These are phyloP conservation scores for bread wheat (Triticum aestivum) DNA, from an alignment of 176 grass and related monocot species.

Conservation along the genomic window DNA sequence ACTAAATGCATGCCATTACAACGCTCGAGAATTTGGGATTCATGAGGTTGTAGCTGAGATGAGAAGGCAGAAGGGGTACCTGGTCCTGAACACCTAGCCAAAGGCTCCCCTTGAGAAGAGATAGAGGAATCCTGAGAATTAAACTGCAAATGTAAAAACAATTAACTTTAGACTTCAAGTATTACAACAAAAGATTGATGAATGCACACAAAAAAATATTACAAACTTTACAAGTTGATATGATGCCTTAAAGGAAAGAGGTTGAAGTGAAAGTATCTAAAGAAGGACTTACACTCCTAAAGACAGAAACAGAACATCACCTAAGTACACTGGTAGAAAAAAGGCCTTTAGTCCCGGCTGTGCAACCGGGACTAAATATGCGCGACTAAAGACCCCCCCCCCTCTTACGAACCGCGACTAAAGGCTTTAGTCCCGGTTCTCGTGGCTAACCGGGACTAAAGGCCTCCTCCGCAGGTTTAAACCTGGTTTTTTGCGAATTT, in stretches of 20 bases:
- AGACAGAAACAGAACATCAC: not conserved
- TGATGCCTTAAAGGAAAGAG: constrained; percentile 8
- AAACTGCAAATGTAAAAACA: constrained; percentile 45
- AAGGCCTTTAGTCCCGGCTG: too few species aligned
- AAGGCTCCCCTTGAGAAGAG: constrained; percentile 55
- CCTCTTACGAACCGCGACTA: too few species aligned
- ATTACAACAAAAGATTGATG: not conserved
- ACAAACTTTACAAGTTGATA: not conserved
- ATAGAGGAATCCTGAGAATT: constrained; percentile 69
- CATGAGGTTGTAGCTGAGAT: constrained; percentile 14
- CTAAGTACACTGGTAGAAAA: too few species aligned
- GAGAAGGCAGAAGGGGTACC: constrained; percentile 47
- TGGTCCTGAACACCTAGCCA: constrained; percentile 63
- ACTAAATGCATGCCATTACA: constrained; percentile 9
- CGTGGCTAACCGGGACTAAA: too few species aligned
- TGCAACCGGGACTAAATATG: too few species aligned
- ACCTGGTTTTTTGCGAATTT: too few species aligned
- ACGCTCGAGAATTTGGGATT: constrained; percentile 27
- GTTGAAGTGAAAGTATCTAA: not conserved
- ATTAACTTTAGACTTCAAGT: not conserved
- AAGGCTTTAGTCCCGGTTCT: too few species aligned
- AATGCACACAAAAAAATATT: not conserved
- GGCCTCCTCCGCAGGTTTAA: too few species aligned
- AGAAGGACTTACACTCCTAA: not conserved
- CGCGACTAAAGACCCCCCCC: too few species aligned